phyloP scores from a whole-genome alignment of 2,329 filamentous ascomycete genomes.

The Lasiodiplodia hormozganensis region DNA sequence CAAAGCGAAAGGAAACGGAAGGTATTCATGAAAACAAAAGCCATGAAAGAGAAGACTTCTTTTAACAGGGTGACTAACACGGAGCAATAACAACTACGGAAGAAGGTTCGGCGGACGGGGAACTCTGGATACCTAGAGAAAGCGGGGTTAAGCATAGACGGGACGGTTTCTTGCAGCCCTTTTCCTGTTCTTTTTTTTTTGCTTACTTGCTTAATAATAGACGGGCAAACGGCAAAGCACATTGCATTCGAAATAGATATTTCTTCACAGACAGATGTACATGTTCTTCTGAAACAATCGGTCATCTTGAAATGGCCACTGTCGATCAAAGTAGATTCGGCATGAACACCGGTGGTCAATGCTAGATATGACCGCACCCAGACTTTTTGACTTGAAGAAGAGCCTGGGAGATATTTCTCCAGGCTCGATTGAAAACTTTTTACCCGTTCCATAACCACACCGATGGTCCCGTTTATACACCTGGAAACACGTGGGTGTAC shows the following conservation, averaged over 20 bases:
- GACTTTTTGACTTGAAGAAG: neutral
- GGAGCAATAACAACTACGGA: slow-evolving; percentile 1
- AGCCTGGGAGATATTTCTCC: neutral
- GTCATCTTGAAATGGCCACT: neutral
- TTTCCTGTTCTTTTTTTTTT: neutral
- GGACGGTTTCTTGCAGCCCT: neutral
- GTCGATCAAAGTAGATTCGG: neutral
- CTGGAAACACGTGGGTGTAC: no score
- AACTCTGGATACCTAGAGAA: slow-evolving; percentile 23
- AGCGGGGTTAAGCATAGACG: slow-evolving; percentile 5
- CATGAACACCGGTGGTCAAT: neutral
- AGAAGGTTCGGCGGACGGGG: neutral
- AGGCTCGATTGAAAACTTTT: neutral
- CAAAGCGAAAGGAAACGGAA: slow-evolving; percentile 1
- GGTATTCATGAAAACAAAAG: slow-evolving; percentile 5
- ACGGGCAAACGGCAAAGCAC: neutral
- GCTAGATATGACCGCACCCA: neutral
- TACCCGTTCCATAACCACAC: no score
- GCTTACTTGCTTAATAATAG: neutral
- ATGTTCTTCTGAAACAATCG: neutral
- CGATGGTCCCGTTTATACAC: no score
- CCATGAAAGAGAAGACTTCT: neutral
- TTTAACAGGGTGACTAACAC: slow-evolving; percentile 3
- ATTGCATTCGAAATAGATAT: slow-evolving; percentile 12
- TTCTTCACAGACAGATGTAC: neutral